Evolutionary conservation across 208 protist species (phyloP), one percentile per base, ranked within the genome.

Genomic region (Leishmania tarentolae): DNA sequence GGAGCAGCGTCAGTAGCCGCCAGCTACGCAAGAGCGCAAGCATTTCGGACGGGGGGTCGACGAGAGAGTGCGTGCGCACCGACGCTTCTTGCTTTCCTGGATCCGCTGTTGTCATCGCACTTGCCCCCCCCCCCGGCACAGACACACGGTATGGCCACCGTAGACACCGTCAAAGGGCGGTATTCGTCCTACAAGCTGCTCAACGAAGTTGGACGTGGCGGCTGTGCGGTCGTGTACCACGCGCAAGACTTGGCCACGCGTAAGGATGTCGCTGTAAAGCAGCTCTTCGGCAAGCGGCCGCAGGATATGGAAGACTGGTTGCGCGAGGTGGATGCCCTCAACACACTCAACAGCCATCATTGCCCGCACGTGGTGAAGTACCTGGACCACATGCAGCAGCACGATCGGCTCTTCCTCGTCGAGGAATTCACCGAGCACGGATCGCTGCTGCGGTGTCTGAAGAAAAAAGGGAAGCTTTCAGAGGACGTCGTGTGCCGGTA

Each of bases 101-200:
- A 21, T 13, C 17, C 24, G 17, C 42, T 28, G 40, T 35, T 52
- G 69, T 28, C 28, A 37, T 24, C 37, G 11, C 9, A 44, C 28
- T 44, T 50, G 69, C 3, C 3, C 21, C 52, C 47, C 52, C 13
- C 24, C 21, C 69, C n/a, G n/a, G n/a, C n/a, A n/a, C n/a, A n/a
- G n/a, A 28, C 69, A 31, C 69, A 31, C 3, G 44, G 5, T 7
- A 88, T 88, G 88, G 37, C 78, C 2, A 79, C 59, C 9, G 75
- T 61, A 0, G 88, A 89, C 72, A 87, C 83, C n/a, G 83, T 95
- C n/a, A 92, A 91, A 65, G 94, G 94, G 31, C 86, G 91, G 61
- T 93, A 95, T 83, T 95, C 92, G 44, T 91, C 90, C 50, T 97
- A 97, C 86, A 85, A 90, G 78, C 79, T 97, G 28, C 83, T 91